These are phyloP conservation scores for Coniochaeta sp. DNA, from an alignment of 2,329 filamentous ascomycete genomes.

Conservation along the genomic window DNA sequence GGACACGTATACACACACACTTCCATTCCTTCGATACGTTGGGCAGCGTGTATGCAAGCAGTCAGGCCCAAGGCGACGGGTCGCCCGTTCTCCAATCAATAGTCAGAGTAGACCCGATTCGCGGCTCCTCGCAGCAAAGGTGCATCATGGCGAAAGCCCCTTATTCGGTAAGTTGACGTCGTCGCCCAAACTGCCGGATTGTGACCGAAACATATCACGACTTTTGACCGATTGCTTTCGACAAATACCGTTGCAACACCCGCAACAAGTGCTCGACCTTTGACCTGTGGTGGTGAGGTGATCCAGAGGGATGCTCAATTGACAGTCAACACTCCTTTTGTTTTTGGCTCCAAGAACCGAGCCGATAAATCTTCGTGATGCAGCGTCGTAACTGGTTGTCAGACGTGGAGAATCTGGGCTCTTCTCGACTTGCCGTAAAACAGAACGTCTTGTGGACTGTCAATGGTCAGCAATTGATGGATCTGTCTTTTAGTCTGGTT, in stretches of 20 bases:
- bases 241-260: neutral
- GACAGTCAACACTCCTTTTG: too few relatives aligned
- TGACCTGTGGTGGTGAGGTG: neutral
- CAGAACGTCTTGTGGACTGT: neutral
- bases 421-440: neutral
- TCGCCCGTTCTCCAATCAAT: slow-evolving; percentile 1
- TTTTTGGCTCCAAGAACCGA: neutral
- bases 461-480: neutral
- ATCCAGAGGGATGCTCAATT: neutral
- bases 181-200: neutral
- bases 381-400: neutral
- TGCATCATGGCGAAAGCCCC: slow-evolving; percentile 1
- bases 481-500: neutral
- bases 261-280: neutral
- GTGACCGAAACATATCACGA: slow-evolving; percentile 2
- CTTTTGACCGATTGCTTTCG: neutral
- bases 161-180: slow-evolving; percentile 2
- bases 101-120: neutral
- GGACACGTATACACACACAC: slow-evolving; percentile 1
- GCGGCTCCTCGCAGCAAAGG: slow-evolving; percentile 2
- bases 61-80: neutral
- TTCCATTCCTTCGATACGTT: neutral
- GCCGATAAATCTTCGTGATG: neutral
- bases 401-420: neutral
- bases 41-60: neutral